phyloP scores from a whole-genome alignment of 2,329 filamentous ascomycete genomes.

The Dactylellina leptospora region DNA sequence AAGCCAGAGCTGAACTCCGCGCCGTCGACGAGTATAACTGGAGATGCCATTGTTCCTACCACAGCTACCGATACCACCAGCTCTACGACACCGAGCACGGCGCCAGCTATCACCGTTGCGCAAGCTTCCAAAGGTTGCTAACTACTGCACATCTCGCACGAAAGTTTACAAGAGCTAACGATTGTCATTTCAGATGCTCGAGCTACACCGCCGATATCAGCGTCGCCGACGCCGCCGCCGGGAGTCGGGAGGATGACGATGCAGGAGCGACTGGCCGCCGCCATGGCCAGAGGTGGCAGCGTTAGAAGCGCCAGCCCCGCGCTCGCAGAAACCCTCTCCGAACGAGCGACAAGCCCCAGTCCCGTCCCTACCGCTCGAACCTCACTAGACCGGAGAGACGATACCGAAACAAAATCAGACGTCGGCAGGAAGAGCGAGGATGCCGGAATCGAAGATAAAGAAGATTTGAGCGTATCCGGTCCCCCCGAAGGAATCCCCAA shows the following conservation, averaged over 20 bases:
- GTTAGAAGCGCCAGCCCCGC: slow-evolving; percentile 64
- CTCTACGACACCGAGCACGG: not conserved
- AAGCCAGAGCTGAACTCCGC: too few relatives aligned
- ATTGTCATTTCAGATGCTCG: slow-evolving; percentile 20
- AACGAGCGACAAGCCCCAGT: slow-evolving; percentile 62
- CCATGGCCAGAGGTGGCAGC: slow-evolving; percentile 76
- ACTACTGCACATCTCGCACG: too few relatives aligned
- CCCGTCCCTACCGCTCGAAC: slow-evolving; percentile 62
- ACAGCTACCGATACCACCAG: slow-evolving; percentile 1
- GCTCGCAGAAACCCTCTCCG: slow-evolving; percentile 65
- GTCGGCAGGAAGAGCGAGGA: slow-evolving; percentile 56
- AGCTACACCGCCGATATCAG: slow-evolving; percentile 49
- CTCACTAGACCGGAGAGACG: slow-evolving; percentile 6
- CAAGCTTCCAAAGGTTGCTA: slow-evolving; percentile 3
- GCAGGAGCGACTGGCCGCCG: slow-evolving; percentile 87
- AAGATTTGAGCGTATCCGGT: not conserved
- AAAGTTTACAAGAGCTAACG: slow-evolving; percentile 29
- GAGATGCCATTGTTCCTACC: not conserved
- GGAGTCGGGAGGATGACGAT: slow-evolving; percentile 65
- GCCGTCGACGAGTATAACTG: slow-evolving; percentile 59
- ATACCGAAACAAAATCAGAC: slow-evolving; percentile 17
- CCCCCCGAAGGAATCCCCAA: slow-evolving; percentile 50
- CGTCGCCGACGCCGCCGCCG: slow-evolving; percentile 66
- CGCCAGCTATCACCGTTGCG: slow-evolving; percentile 1
- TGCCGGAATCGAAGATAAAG: slow-evolving; percentile 54